These are phyloP conservation scores for Eremochloa ophiuroides DNA, from an alignment of 176 grass and related monocot species.

Conservation along the genomic window DNA sequence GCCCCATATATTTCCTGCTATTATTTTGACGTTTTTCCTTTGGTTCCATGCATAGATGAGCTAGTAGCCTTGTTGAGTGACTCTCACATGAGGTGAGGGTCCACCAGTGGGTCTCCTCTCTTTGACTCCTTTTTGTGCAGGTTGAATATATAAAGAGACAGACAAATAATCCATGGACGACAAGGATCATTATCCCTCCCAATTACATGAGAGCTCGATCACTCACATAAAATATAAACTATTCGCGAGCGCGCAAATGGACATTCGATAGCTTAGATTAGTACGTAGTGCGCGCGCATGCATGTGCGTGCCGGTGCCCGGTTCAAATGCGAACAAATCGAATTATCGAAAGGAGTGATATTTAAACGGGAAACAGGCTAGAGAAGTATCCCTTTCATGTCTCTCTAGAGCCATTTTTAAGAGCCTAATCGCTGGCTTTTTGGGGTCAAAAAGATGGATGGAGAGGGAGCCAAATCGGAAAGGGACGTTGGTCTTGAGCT, in stretches of 20 bases:
- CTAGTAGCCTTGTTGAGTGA: slow-evolving; percentile 40
- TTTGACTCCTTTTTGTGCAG: slow-evolving; percentile 74
- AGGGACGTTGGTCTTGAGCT: slow-evolving; percentile 1
- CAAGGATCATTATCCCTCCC: slow-evolving; percentile 45
- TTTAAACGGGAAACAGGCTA: slow-evolving; percentile 37
- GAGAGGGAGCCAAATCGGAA: slow-evolving; percentile 22
- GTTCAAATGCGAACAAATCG: slow-evolving; percentile 53
- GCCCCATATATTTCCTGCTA: slow-evolving; percentile 16
- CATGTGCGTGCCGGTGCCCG: slow-evolving; percentile 49
- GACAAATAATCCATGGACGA: slow-evolving; percentile 38
- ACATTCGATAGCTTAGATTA: slow-evolving; percentile 31
- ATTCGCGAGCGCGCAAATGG: slow-evolving; percentile 9
- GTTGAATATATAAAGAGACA: slow-evolving; percentile 34
- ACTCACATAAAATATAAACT: background rate
- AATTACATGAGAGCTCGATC: background rate
- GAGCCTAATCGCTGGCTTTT: slow-evolving; percentile 42
- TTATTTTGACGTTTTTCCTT: slow-evolving; percentile 28
- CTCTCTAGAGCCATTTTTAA: slow-evolving; percentile 56
- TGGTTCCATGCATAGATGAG: slow-evolving; percentile 22
- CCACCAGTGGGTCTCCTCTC: slow-evolving; percentile 35
- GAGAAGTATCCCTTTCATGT: slow-evolving; percentile 62
- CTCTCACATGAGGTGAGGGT: slow-evolving; percentile 68
- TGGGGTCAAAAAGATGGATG: slow-evolving; percentile 32
- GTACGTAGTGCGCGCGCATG: slow-evolving; percentile 19
- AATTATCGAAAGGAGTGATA: slow-evolving; percentile 47